Percentiles rank a stretch among this genome's conserved stretches.
These are phyloP conservation scores for Ganoderma multipileum DNA, from an alignment of 1,284 basidiomycete species.

Conservation along the genomic window DNA sequence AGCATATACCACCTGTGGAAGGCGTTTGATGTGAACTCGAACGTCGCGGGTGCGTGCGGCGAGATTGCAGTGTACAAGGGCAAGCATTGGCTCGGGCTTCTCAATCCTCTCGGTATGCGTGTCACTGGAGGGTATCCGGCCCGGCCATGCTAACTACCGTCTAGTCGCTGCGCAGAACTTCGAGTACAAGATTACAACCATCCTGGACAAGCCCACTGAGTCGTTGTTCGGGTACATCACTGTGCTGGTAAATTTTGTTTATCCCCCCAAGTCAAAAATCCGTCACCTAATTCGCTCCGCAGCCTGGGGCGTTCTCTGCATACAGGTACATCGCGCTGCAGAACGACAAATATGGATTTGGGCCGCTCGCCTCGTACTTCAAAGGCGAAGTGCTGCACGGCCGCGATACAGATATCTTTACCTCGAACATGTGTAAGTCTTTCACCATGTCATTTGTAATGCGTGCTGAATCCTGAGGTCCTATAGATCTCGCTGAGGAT, in stretches of 20 bases:
- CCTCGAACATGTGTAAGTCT: constrained; percentile 86
- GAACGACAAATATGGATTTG: constrained; percentile 86
- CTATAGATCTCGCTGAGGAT: constrained; percentile 82
- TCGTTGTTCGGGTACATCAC: constrained; percentile 93
- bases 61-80: constrained; percentile 96
- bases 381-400: constrained; percentile 94
- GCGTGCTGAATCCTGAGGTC: constrained; percentile 21
- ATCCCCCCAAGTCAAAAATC: background rate
- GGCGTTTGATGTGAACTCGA: constrained; percentile 91
- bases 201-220: constrained; percentile 95
- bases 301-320: constrained; percentile 96
- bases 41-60: constrained; percentile 93
- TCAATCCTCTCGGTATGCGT: constrained; percentile 83
- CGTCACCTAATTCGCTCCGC: constrained; percentile 25
- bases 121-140: no score
- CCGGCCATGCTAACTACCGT: no score
- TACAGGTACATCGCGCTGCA: constrained; percentile 91
- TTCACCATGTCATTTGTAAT: background rate
- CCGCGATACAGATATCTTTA: constrained; percentile 94
- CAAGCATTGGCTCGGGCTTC: constrained; percentile 79
- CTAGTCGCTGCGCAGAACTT: constrained; percentile 96
- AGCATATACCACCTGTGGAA: constrained; percentile 96
- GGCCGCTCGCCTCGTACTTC: constrained; percentile 95
- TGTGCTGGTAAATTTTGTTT: constrained; percentile 68
- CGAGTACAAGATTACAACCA: constrained; percentile 93